Evolutionary conservation across 305 asterid species (phyloP).

Genomic region (Fraxinus sp.): DNA sequence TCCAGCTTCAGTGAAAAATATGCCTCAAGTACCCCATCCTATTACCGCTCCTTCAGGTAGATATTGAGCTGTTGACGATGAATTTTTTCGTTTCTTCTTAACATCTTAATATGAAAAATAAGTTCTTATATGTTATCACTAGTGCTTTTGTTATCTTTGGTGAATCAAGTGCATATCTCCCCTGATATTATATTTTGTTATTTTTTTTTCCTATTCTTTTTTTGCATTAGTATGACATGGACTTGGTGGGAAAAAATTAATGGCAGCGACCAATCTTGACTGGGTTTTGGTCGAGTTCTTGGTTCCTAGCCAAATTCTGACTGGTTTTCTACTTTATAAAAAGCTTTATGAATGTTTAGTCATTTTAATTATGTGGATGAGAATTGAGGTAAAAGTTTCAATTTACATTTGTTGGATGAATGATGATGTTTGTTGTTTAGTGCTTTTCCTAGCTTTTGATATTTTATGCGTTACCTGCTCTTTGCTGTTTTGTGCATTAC

Average conservation of each 20-base stretch:
- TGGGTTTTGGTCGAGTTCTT: not conserved
- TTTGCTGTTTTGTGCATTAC: not conserved
- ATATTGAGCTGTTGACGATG: slow-evolving; percentile 6
- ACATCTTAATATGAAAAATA: not conserved
- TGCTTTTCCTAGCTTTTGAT: not conserved
- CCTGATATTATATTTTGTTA: not conserved
- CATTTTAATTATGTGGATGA: not conserved
- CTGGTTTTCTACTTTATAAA: not conserved
- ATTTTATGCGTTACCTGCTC: not conserved
- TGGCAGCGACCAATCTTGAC: not conserved
- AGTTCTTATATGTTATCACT: not conserved
- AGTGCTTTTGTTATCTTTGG: slow-evolving; percentile 5
- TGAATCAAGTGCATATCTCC: not conserved
- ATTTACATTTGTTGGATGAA: not conserved
- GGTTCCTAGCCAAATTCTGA: not conserved
- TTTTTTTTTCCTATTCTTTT: not conserved
- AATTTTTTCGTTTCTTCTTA: slow-evolving; percentile 4
- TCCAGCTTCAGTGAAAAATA: slow-evolving; percentile 47
- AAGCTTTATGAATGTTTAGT: not conserved
- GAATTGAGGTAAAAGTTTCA: not conserved
- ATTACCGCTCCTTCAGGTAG: slow-evolving; percentile 63
- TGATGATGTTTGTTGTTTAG: not conserved
- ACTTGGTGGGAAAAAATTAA: not conserved
- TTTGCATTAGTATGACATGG: slow-evolving; percentile 1
- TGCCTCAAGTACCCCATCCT: slow-evolving; percentile 60